A percentile compares a stretch with the other conserved stretches of the same genome.
Conservation (phyloP, 352 stramenopile genomes). For the Globisporangium canariense region DNA sequence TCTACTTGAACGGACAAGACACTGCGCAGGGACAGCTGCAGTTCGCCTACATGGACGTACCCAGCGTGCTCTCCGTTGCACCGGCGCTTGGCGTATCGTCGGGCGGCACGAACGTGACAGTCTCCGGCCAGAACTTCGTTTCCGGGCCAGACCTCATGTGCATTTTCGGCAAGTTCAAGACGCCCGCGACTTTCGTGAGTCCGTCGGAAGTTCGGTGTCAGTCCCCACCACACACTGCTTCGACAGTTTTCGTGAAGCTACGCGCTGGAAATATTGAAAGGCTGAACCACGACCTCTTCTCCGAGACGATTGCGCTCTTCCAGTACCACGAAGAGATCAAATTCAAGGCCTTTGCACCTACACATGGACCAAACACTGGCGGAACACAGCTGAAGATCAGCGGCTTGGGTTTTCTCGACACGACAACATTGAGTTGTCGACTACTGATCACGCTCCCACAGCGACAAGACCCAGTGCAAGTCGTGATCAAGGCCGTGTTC, state of each 20-base stretch:
- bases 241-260: conserved; percentile 31
- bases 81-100: conserved; percentile 24
- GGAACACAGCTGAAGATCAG: conserved; percentile 26
- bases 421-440: conserved; percentile 25
- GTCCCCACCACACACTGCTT: conserved; percentile 21
- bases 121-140: conserved; percentile 33
- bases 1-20: conserved; percentile 31
- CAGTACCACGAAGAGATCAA: conserved; percentile 27
- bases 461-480: conserved; percentile 6
- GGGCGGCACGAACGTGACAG: conserved; percentile 36
- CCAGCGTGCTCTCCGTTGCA: conserved; percentile 23
- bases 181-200: conserved; percentile 27
- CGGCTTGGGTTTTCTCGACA: conserved; percentile 25
- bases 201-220: conserved; percentile 24
- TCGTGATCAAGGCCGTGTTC: conserved; percentile 21
- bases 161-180: conserved; percentile 34
- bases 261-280: conserved; percentile 18
- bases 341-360: conserved; percentile 27
- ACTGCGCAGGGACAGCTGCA: conserved; percentile 14
- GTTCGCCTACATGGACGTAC: conserved; percentile 21
- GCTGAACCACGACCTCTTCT: conserved; percentile 22
- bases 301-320: conserved; percentile 30
- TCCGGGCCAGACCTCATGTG: conserved; percentile 30
- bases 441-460: conserved; percentile 33
- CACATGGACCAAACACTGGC: conserved; percentile 33